phyloP scores from a whole-genome alignment of 305 asterid species.

The Fraxinus paxiana region DNA sequence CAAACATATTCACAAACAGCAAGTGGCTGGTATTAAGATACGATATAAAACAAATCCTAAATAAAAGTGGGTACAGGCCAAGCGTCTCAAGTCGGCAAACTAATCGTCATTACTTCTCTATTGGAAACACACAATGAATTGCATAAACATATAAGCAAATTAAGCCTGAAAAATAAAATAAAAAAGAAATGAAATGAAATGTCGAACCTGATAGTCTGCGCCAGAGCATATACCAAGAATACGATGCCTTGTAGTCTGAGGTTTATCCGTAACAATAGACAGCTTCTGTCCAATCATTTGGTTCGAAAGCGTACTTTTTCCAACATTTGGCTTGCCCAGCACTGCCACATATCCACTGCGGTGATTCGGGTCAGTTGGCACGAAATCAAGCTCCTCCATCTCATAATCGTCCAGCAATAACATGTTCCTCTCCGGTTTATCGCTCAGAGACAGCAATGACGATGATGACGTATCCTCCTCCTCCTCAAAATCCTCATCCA shows the following conservation, averaged over 20 bases:
- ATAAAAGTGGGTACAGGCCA: background rate
- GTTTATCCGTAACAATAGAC: constrained; percentile 91
- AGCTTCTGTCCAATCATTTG: constrained; percentile 94
- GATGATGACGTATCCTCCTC: constrained; percentile 39
- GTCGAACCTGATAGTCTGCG: constrained; percentile 72
- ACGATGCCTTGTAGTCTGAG: constrained; percentile 94
- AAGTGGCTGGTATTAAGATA: background rate
- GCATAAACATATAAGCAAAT: background rate
- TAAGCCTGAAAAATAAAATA: background rate
- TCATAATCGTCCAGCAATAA: constrained; percentile 81
- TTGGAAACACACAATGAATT: background rate
- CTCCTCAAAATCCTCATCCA: constrained; percentile 30
- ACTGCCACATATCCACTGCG: constrained; percentile 94
- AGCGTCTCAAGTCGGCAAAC: background rate
- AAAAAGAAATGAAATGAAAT: background rate
- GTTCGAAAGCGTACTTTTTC: constrained; percentile 89
- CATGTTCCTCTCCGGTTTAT: constrained; percentile 74
- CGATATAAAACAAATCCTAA: background rate
- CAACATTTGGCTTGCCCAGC: constrained; percentile 92
- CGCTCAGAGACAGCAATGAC: constrained; percentile 59
- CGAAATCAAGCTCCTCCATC: constrained; percentile 76
- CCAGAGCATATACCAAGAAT: constrained; percentile 89
- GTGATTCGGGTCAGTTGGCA: constrained; percentile 59
- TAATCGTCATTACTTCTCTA: background rate
- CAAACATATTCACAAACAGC: constrained; percentile 8